Base-by-base conservation (phyloP, 108 stramenopile genomes). In the Aurantiochytrium sp. region DNA sequence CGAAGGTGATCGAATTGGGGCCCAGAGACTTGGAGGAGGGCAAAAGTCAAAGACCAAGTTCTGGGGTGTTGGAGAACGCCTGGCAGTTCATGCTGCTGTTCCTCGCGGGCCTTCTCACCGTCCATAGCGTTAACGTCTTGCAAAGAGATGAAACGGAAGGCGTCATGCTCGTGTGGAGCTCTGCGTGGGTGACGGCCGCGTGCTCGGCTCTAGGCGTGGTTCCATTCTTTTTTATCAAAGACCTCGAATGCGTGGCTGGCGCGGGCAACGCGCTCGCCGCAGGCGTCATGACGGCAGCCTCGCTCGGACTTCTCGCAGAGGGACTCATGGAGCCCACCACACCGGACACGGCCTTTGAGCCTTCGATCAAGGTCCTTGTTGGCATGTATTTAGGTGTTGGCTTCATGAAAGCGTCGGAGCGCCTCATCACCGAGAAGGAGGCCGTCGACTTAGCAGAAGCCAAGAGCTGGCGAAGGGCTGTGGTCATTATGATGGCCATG, bases 401-500 rank as follows among this genome's bases (percentile, higher is more conserved):
- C 5, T 97, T 97, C 88, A 97, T 97, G 76, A 92, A 95, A n/a
- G 72, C 90, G 14, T 97, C 96, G 16, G 96, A 97, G 89, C 73
- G 72, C 44, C 92, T 97, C 59, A 88, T 99, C 88, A 96, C 96
- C 35, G 87, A 94, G 60, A 91, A 98, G 90, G 99, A 98, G 88
- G 97, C 98, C 0, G 96, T 95, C 25, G 95, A 95, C 49, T 73
- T 98, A 58, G 95, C 91, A 45, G 97, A 97, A 59, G 95, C 97
- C 42, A 96, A 97, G 90, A 96, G 97, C 44, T 94, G 95, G 88
- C 53, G 58, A 58, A 95, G 95, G 88, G 94, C 97, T 43, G 87
- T 99, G 18, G 91, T 99, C 64, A 97, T 99, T 87, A 95, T 99
- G 88, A 96, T 97, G 72, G 98, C 98, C 87, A 98, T 99, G 99